Percentiles rank a stretch among this genome's conserved stretches.
Conservation (phyloP, 2,329 filamentous ascomycete genomes). For the Pseudocercospora fijiensis region DNA sequence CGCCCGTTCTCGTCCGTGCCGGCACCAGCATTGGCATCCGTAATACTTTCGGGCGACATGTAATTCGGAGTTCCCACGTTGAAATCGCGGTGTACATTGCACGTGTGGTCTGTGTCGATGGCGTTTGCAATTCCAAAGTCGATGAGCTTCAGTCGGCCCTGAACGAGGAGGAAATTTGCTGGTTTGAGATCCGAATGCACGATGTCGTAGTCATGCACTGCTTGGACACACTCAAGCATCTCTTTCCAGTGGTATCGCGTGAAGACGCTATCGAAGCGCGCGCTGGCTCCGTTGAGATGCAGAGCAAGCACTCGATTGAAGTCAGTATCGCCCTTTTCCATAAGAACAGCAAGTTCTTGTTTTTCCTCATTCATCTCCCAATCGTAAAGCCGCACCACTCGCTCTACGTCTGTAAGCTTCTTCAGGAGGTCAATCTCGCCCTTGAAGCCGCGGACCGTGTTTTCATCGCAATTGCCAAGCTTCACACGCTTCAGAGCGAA, state of each 20-base stretch:
- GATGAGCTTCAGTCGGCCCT: conserved; percentile 89
- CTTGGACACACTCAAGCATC: conserved; percentile 92
- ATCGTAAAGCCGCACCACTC: conserved; percentile 87
- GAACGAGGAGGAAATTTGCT: conserved; percentile 91
- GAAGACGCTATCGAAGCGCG: conserved; percentile 81
- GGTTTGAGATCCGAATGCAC: conserved; percentile 97
- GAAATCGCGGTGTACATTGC: conserved; percentile 94
- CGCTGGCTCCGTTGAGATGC: conserved; percentile 65
- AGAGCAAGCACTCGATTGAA: conserved; percentile 80
- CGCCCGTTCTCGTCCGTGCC: conserved; percentile 45
- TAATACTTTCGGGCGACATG: conserved; percentile 93
- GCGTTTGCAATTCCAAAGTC: conserved; percentile 98
- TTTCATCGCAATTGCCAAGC: conserved; percentile 82
- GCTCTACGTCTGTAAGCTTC: conserved; percentile 77
- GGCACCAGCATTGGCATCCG: conserved; percentile 71
- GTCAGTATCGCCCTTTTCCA: conserved; percentile 96
- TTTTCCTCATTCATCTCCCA: conserved; percentile 90
- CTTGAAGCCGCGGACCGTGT: conserved; percentile 80
- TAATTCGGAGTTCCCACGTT: conserved; percentile 97
- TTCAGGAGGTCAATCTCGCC: conserved; percentile 91
- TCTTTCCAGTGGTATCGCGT: conserved; percentile 99
- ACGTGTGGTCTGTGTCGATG: conserved; percentile 90
- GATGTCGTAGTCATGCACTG: conserved; percentile 86
- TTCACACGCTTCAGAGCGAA: conserved; percentile 93
- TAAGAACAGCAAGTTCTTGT: conserved; percentile 82